These are phyloP conservation scores for Paraglomus brasilianum DNA, from an alignment of 192 early-diverging fungal genomes.

Conservation along the genomic window DNA sequence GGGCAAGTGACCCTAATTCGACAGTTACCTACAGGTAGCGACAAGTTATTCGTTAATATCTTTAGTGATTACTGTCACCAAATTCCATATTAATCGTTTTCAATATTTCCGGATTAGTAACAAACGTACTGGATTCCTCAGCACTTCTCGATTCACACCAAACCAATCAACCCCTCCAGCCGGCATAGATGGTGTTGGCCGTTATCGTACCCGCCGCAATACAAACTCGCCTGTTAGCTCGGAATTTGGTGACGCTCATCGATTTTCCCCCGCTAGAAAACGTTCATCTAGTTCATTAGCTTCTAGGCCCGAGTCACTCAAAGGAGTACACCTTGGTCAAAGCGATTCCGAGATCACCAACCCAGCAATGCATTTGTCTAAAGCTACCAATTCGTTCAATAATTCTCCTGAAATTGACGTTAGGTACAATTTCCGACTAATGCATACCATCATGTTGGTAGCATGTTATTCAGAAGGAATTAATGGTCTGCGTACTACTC, in stretches of 20 bases:
- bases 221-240: no score
- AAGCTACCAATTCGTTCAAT: conserved; percentile 40
- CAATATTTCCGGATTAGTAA: no score
- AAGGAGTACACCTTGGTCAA: conserved; percentile 34
- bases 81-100: no score
- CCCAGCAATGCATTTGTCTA: conserved; percentile 49
- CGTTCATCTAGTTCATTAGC: not conserved
- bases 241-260: conserved; percentile 47
- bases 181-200: no score
- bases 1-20: conserved; percentile 62
- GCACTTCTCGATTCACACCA: conserved; percentile 39
- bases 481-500: conserved; percentile 72
- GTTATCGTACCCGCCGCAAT: no score
- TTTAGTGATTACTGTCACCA: no score
- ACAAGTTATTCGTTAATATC: conserved; percentile 32
- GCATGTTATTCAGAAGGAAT: conserved; percentile 92
- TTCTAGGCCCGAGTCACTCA: conserved; percentile 27
- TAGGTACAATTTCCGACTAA: conserved; percentile 54
- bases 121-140: no score
- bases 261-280: conserved; percentile 36
- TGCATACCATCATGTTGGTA: conserved; percentile 72
- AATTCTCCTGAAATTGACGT: conserved; percentile 51
- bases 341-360: conserved; percentile 39
- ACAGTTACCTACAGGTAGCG: conserved; percentile 36
- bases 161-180: conserved; percentile 18